Evolutionary conservation across 2,329 filamentous ascomycete genomes (phyloP), one percentile per base, ranked within the genome.

Genomic region (Dendryphion nanum): DNA sequence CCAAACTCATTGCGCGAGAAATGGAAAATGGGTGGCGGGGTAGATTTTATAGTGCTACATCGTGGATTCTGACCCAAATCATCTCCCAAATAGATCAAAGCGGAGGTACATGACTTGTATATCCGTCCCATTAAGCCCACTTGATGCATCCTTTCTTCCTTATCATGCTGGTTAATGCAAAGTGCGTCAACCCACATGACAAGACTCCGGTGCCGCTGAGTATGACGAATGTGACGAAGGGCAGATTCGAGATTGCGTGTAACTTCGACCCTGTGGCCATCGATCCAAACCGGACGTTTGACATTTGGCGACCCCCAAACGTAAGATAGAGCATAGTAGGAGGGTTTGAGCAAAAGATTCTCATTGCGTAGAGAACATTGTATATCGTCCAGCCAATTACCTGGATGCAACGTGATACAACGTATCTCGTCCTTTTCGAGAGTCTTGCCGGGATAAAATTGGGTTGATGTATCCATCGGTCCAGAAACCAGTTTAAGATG

Each of bases 91-190:
- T 41, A 48, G 7, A 47, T 43, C 3, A 50, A 14, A 1, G 47
- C 47, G 5, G 13, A 21, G 5, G 6, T 16, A 13, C 45, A 46
- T n/a, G 15, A 15, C 13, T 23, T 16, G 32, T 50, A 53, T 4
- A 53, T 45, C 2, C 28, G 7, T 3, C 39, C 33, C 45, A 51
- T 50, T 26, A 30, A 33, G 2, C 32, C 13, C 12, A 53, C 45
- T 30, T 53, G 50, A 6, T 37, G 32, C 1, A 35, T 35, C 23
- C 47, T 44, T 19, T 53, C 45, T 4, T 19, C 30, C 1, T 18
- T 13, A 18, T 51, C 42, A 4, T 30, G n/a, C 18, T 51, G 48
- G 15, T 50, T 47, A 28, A 53, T 53, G 19, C 45, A 53, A 10
- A 53, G 13, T 2, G 45, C 47, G 33, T 51, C 50, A 5, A 41